Evolutionary conservation across 2,329 filamentous ascomycete genomes (phyloP), one percentile per base, ranked within the genome.

Genomic region (Xylaria sp.): DNA sequence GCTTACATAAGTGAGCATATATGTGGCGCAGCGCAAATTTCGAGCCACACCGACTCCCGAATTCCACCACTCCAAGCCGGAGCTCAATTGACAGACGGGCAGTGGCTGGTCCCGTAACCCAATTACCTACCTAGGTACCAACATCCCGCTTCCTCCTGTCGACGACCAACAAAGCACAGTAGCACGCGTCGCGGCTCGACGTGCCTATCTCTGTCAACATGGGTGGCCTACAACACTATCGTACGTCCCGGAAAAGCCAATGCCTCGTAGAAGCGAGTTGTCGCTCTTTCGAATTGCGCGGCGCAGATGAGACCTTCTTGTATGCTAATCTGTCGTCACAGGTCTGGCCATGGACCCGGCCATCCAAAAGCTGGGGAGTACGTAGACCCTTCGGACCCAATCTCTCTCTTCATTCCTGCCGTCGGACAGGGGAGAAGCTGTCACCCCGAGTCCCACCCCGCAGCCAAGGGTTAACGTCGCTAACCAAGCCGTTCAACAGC

Each of bases 401-500:
- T 7, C 25, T 28, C 39, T 56, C 10, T 15, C 7, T 13, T 18
- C 9, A 18, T 44, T 46, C 18, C n/a, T 7, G 23, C 15, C 32
- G 3, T 28, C 7, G 12, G 32, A 39, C 20, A 32, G 5, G 12
- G n/a, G 34, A 48, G 9, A 15, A 52, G 23, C 39, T 3, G n/a
- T n/a, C n/a, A 52, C 44, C 18, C 37, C 51, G 39, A 68, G 12
- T 10, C 39, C 9, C 34, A 58, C 15, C 63, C 18, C 39, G 57
- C 65, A 5, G 28, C 54, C 8, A 18, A 65, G 9, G 2, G 9
- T 51, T 25, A 51, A 23, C 25, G 41, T 25, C 23, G 39, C 59
- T 62, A 57, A 55, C 55, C 34, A 55, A 2, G 18, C n/a, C 9
- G 2, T 41, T 18, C 15, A 41, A 76, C 77, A 97, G 94, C 92